A percentile compares a stretch with the other conserved stretches of the same genome.
Evolutionary conservation across 2,329 filamentous ascomycete species (phyloP).

Genomic region (Cladosporium phlei): DNA sequence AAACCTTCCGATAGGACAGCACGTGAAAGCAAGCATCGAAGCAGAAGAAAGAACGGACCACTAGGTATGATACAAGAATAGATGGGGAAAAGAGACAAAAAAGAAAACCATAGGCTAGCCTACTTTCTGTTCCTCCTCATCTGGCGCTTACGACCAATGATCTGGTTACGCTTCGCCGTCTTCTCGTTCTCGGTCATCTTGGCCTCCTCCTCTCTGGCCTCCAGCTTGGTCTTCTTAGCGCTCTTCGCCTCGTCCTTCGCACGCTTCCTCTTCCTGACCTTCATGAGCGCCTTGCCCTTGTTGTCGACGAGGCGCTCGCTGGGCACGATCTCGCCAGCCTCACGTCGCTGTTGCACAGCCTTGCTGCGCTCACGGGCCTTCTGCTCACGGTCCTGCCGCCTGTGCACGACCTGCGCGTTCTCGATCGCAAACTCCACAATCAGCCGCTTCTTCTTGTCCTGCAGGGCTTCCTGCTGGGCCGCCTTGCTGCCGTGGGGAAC

Average conservation of each 20-base stretch:
- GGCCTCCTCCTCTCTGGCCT: slow-evolving; percentile 30
- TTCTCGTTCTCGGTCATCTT: slow-evolving; percentile 43
- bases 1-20: no score
- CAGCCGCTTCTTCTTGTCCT: slow-evolving; percentile 79
- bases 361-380: slow-evolving; percentile 47
- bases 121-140: slow-evolving; percentile 47
- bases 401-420: slow-evolving; percentile 89
- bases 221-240: slow-evolving; percentile 28
- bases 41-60: no score
- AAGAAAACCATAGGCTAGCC: neutral
- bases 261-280: slow-evolving; percentile 16
- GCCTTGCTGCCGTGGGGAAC: slow-evolving; percentile 26
- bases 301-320: slow-evolving; percentile 7
- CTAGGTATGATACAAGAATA: no score
- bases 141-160: slow-evolving; percentile 81
- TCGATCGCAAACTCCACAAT: slow-evolving; percentile 98
- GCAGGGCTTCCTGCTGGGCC: slow-evolving; percentile 38
- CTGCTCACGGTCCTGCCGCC: slow-evolving; percentile 62
- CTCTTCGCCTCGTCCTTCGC: slow-evolving; percentile 18
- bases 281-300: slow-evolving; percentile 17
- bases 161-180: slow-evolving; percentile 62
- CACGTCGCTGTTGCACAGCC: slow-evolving; percentile 20
- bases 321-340: slow-evolving; percentile 12
- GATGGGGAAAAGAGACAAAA: no score
- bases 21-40: no score